Base-by-base conservation (phyloP, 1,284 basidiomycete genomes). In the Prillingera fragicola region DNA sequence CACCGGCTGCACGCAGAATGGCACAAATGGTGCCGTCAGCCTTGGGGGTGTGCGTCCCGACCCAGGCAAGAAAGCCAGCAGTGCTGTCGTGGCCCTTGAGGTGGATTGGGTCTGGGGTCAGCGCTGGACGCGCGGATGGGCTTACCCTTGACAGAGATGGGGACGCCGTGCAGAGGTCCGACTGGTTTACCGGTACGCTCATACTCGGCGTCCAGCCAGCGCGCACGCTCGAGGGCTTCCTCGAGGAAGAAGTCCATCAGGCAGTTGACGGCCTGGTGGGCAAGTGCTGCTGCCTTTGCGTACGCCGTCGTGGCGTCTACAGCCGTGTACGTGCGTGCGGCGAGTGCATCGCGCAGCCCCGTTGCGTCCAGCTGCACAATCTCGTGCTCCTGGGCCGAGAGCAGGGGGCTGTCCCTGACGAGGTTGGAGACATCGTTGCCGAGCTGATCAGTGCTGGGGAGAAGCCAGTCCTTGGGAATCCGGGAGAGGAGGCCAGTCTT, bases 201-300 rank as follows among this genome's bases (percentile, higher is more conserved):
- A 18, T 81, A 60, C 55, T 80, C 68, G 1, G 72, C 75, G 53
- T 86, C 84, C 6, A 83, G 72, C 56, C 77, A 72, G 31, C 63
- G 68, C 4, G 84, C 84, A 18, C 77, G 72, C 22, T 66, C 70
- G 8, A 84, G 66, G 0, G 80, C 83, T 19, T 77, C 75, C 0
- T 81, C 78, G 33, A 80, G 72, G 52, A 83, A 82, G 13, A 82
- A 78, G 52, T 84, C 83, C 4, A 82, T 83, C 33, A 86, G 64
- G 59, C 82, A 84, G 52, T 84, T 84, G 1, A 78, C 80, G 74
- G 45, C 48, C 38, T 55, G 48, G 33, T 65, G 62, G 5, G 54
- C 58, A 5, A 57, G 19, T 0, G 50, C 50, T 0, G 61, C 58
- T 5, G 52, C 52, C 35, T 55, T 54, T 35, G 48, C 24, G 40